Evolutionary conservation across 768 basidiomycete genomes (phyloP).

Genomic region (Amanita thiersii): DNA sequence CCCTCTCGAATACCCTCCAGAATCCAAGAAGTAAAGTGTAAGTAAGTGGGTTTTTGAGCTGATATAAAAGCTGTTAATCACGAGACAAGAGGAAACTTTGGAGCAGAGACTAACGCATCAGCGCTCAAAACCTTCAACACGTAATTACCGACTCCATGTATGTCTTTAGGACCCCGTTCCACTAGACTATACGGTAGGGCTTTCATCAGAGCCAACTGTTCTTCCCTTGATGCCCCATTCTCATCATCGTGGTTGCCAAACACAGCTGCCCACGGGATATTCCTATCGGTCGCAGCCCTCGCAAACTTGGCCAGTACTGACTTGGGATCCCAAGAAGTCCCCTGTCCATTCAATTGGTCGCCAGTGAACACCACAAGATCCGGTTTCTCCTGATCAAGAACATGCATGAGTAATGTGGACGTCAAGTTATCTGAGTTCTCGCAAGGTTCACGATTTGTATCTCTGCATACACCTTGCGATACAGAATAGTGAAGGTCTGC

Average conservation of each 20-base stretch:
- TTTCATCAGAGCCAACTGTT: slow-evolving; percentile 67
- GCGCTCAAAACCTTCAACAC: slow-evolving; percentile 76
- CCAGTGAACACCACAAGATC: slow-evolving; percentile 90
- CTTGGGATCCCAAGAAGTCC: slow-evolving; percentile 81
- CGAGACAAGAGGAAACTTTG: background rate
- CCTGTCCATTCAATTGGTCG: slow-evolving; percentile 91
- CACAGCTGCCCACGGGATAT: slow-evolving; percentile 85
- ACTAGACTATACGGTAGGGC: slow-evolving; percentile 81
- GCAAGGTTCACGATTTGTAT: slow-evolving; percentile 54
- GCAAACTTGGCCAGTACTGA: slow-evolving; percentile 89
- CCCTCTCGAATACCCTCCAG: slow-evolving; percentile 66
- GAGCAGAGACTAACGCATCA: slow-evolving; percentile 63
- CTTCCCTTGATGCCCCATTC: slow-evolving; percentile 48
- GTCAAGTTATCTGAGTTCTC: slow-evolving; percentile 73
- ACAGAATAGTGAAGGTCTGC: slow-evolving; percentile 94
- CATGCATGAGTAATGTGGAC: slow-evolving; percentile 55
- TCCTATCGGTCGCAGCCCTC: slow-evolving; percentile 58
- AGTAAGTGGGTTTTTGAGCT: slow-evolving; percentile 86
- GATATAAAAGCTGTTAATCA: slow-evolving; percentile 1
- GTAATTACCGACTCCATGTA: slow-evolving; percentile 92
- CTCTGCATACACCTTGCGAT: slow-evolving; percentile 66
- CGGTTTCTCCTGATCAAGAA: slow-evolving; percentile 77
- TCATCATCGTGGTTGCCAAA: slow-evolving; percentile 96
- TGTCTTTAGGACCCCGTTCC: slow-evolving; percentile 68
- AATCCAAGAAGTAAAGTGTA: slow-evolving; percentile 89